Conservation (phyloP, 1,139 yeast species). For the Yamadazyma dushanensis region DNA sequence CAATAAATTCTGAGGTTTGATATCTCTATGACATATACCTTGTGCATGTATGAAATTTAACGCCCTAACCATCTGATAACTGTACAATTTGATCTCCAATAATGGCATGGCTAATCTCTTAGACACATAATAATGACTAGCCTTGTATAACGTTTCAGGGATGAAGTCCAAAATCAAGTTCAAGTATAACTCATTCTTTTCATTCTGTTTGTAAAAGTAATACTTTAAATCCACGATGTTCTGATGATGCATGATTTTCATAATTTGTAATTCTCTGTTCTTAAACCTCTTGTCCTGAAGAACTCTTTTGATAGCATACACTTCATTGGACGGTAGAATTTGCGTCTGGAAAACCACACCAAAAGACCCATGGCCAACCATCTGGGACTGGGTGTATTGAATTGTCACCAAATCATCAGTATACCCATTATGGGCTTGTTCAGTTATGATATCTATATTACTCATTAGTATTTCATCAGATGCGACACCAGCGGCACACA, state of each 20-base stretch:
- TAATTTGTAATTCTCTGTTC: conserved; percentile 93
- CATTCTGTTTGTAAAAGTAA: conserved; percentile 82
- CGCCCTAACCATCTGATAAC: conserved; percentile 89
- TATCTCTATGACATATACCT: conserved; percentile 93
- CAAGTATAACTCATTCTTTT: conserved; percentile 76
- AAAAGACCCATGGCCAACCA: conserved; percentile 97
- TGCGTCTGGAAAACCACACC: conserved; percentile 93
- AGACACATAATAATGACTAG: conserved; percentile 79
- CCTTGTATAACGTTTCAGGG: conserved; percentile 92
- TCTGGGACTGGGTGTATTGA: conserved; percentile 71
- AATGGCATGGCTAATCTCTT: conserved; percentile 83
- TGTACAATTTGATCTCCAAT: conserved; percentile 83
- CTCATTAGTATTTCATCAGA: conserved; percentile 41
- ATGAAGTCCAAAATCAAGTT: conserved; percentile 88
- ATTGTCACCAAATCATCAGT: conserved; percentile 63
- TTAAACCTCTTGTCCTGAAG: conserved; percentile 94
- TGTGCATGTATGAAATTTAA: conserved; percentile 86
- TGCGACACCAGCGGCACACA: background rate
- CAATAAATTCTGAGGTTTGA: conserved; percentile 75
- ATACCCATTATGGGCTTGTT: conserved; percentile 73
- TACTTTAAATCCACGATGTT: conserved; percentile 88
- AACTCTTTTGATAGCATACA: conserved; percentile 91
- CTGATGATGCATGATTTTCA: conserved; percentile 85
- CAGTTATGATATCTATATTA: conserved; percentile 60
- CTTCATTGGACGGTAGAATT: conserved; percentile 69